Percentiles rank a stretch among this genome's conserved stretches.
phyloP scores from a whole-genome alignment of 1,284 basidiomycete species.

The Irpex sp. region DNA sequence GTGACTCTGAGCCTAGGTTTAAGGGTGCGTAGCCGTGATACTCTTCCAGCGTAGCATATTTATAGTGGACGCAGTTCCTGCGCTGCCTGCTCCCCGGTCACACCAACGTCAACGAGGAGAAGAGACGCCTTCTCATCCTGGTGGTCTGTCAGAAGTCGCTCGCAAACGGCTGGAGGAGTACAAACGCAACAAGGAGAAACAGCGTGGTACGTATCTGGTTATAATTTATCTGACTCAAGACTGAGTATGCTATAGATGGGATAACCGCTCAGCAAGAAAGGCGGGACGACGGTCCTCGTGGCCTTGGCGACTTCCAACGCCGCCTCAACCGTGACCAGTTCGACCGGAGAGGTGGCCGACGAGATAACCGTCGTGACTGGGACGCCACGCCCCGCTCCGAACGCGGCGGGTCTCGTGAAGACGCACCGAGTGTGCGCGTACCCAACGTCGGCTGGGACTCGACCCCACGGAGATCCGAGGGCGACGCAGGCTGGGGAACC shows the following conservation, averaged over 20 bases:
- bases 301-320: slow-evolving; percentile 66
- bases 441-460: slow-evolving; percentile 90
- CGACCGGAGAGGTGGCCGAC: slow-evolving; percentile 20
- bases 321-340: slow-evolving; percentile 56
- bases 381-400: slow-evolving; percentile 68
- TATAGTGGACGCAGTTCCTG: slow-evolving; percentile 53
- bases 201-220: slow-evolving; percentile 41
- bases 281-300: slow-evolving; percentile 51
- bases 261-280: slow-evolving; percentile 50
- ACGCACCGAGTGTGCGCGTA: slow-evolving; percentile 81
- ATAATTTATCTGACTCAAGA: neutral
- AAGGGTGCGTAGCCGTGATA: slow-evolving; percentile 55
- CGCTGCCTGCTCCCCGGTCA: slow-evolving; percentile 53
- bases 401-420: slow-evolving; percentile 48
- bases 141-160: slow-evolving; percentile 77
- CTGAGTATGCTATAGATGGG: slow-evolving; percentile 43
- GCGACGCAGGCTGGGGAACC: slow-evolving; percentile 45
- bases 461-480: slow-evolving; percentile 63
- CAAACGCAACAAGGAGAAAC: slow-evolving; percentile 61
- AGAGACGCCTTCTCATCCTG: slow-evolving; percentile 92
- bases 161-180: slow-evolving; percentile 72
- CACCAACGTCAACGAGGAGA: slow-evolving; percentile 72
- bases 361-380: slow-evolving; percentile 42
- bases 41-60: slow-evolving; percentile 1
- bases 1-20: slow-evolving; percentile 64